phyloP scores from a whole-genome alignment of 2,329 filamentous ascomycete species.

The Hysterium pulicare region DNA sequence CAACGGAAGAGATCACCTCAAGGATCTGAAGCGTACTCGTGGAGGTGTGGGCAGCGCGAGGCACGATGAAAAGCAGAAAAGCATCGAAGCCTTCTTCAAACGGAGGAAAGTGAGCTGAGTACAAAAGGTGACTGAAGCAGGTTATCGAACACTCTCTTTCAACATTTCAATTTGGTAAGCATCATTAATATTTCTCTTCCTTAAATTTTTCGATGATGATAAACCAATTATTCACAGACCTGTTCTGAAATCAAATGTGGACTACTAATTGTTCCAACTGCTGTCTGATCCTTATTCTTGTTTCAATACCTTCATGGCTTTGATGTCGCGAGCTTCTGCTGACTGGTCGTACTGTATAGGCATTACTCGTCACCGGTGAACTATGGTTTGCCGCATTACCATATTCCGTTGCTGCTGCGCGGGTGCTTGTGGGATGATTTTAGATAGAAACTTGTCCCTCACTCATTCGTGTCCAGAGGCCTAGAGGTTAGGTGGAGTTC shows the following conservation, averaged over 20 bases:
- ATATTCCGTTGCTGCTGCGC: no score
- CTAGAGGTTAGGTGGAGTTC: no score
- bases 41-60: constrained; percentile 77
- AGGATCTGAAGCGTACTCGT: constrained; percentile 70
- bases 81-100: constrained; percentile 75
- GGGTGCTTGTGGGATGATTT: no score
- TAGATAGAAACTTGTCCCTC: no score
- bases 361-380: no score
- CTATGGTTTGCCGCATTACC: no score
- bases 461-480: no score
- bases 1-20: constrained; percentile 70
- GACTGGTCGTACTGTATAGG: no score
- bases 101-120: constrained; percentile 45
- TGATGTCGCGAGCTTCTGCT: not conserved
- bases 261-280: constrained; percentile 72
- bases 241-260: constrained; percentile 74
- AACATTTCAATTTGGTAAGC: no score
- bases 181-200: no score
- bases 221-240: constrained; percentile 71
- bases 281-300: constrained; percentile 61
- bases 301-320: not conserved
- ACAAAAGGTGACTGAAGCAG: no score
- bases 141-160: no score
- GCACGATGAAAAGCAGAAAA: constrained; percentile 73
- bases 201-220: constrained; percentile 48